Conservation (phyloP, 2,329 filamentous ascomycete genomes). For the Colletotrichum filicis region DNA sequence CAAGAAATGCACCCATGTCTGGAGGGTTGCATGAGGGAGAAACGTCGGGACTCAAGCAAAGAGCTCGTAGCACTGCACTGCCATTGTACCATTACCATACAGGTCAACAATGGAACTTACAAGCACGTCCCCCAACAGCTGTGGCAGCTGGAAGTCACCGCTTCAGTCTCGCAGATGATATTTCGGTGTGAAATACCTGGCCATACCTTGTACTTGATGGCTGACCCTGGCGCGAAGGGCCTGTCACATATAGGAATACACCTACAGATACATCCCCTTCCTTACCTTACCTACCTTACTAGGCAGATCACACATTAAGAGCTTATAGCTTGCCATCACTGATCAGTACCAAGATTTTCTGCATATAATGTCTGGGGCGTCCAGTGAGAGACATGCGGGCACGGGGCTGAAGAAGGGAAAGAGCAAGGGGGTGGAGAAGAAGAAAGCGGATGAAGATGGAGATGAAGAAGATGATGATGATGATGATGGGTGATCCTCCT, state of each 20-base stretch:
- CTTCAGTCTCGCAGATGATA: neutral
- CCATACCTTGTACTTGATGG: too few relatives aligned
- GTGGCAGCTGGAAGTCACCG: neutral
- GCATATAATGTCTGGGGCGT: neutral
- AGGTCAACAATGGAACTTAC: neutral
- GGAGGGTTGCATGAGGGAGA: neutral
- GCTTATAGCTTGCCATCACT: neutral
- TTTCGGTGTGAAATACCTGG: too few relatives aligned
- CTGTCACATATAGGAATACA: neutral
- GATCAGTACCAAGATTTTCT: neutral
- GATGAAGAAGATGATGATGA: neutral
- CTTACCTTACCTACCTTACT: neutral
- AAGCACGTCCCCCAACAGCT: neutral
- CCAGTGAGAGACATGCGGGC: neutral
- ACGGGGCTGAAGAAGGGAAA: neutral
- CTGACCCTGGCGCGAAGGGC: neutral
- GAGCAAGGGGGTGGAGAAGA: neutral
- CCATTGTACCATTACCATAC: neutral
- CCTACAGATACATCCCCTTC: neutral
- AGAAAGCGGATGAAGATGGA: neutral
- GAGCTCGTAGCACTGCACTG: neutral
- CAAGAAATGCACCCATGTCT: neutral
- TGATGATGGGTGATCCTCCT: neutral
- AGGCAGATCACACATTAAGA: neutral
- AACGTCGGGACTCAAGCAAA: neutral